Percentiles rank a stretch among this genome's conserved stretches.
Conservation (phyloP, 805 yeast species). For the Aciculoconidium aculeatum region DNA sequence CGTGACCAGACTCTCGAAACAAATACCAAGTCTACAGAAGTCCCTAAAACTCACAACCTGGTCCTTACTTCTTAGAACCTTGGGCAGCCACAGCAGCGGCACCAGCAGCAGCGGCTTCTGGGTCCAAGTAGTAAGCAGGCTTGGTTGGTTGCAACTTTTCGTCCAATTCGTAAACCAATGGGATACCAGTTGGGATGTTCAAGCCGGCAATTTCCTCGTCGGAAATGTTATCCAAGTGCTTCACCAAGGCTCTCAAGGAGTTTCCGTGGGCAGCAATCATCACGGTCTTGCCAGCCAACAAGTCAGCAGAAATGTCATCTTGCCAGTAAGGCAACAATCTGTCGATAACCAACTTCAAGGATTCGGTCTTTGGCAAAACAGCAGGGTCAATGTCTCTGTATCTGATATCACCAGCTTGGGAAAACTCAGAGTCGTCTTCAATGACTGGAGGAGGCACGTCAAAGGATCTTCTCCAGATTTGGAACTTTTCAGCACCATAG, state of each 20-base stretch:
- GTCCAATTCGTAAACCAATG: slow-evolving; percentile 94
- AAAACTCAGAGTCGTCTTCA: slow-evolving; percentile 69
- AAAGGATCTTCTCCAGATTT: slow-evolving; percentile 94
- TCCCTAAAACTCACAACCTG: not conserved
- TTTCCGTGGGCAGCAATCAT: slow-evolving; percentile 96
- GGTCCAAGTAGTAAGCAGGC: slow-evolving; percentile 95
- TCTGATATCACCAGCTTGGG: slow-evolving; percentile 83
- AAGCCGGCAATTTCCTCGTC: slow-evolving; percentile 89
- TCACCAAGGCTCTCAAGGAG: slow-evolving; percentile 94
- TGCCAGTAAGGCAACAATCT: slow-evolving; percentile 97
- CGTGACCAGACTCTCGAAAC: too few species aligned
- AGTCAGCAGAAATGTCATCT: slow-evolving; percentile 80
- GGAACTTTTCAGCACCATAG: slow-evolving; percentile 91
- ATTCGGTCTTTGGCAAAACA: slow-evolving; percentile 90
- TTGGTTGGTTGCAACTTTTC: slow-evolving; percentile 80
- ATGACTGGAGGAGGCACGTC: slow-evolving; percentile 95
- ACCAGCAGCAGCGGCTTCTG: slow-evolving; percentile 99
- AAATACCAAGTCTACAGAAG: not conserved
- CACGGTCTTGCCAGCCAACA: slow-evolving; percentile 84
- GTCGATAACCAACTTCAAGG: slow-evolving; percentile 90
- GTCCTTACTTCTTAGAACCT: slow-evolving; percentile 47
- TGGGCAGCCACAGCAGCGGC: slow-evolving; percentile 99
- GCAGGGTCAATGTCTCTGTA: slow-evolving; percentile 79
- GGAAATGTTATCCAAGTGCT: slow-evolving; percentile 90
- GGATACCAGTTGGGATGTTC: slow-evolving; percentile 98